A percentile compares a stretch with the other conserved stretches of the same genome.
phyloP scores from a whole-genome alignment of 305 asterid genomes.

The Fraxinus baroniana region DNA sequence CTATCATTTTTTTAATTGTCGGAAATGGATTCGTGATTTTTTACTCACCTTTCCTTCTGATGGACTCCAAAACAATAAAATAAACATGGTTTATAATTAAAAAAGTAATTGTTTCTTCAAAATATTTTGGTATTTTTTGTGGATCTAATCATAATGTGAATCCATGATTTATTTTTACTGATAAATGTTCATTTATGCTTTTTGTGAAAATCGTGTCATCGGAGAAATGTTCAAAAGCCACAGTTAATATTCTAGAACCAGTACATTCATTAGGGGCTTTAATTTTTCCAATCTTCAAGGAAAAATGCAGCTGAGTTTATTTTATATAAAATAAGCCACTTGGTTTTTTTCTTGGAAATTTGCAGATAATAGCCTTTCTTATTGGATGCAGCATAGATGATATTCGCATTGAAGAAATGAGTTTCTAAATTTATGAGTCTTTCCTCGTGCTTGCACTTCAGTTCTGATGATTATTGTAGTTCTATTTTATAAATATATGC shows the following conservation, averaged over 20 bases:
- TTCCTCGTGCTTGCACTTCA: conserved; percentile 9
- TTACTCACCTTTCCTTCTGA: neutral
- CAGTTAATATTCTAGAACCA: neutral
- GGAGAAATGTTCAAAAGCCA: neutral
- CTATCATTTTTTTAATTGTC: neutral
- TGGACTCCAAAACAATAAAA: neutral
- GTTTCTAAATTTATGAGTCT: conserved; percentile 3
- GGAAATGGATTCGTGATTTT: neutral
- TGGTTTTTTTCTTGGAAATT: neutral
- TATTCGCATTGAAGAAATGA: neutral
- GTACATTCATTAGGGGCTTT: conserved; percentile 13
- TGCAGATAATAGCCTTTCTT: neutral
- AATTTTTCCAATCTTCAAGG: conserved; percentile 6
- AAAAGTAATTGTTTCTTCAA: neutral
- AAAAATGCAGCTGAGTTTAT: neutral
- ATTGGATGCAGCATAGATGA: neutral
- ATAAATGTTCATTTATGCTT: neutral
- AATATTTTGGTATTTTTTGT: neutral
- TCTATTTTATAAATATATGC: neutral
- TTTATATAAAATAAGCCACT: neutral
- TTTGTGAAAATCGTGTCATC: neutral
- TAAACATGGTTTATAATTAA: neutral
- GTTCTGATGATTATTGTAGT: neutral
- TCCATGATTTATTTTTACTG: neutral
- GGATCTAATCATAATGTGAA: neutral